Evolutionary conservation across 345 rosid species (phyloP).

Genomic region (Hypericum androsaemum): DNA sequence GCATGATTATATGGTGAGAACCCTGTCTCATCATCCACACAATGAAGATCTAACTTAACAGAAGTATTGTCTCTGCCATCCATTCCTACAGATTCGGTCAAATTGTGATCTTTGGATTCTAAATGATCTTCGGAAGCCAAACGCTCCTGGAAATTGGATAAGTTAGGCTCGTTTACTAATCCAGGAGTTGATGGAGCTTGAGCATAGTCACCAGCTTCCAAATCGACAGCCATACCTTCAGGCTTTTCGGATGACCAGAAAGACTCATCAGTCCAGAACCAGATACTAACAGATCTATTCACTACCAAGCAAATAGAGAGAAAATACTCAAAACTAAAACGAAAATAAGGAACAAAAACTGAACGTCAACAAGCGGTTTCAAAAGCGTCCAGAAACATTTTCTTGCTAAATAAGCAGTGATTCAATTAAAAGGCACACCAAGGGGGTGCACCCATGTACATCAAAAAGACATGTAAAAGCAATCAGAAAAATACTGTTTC

Average conservation of each 20-base stretch:
- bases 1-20: slow-evolving; percentile 22
- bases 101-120: slow-evolving; percentile 47
- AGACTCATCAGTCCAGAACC: slow-evolving; percentile 2
- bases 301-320: too few relatives aligned
- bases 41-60: slow-evolving; percentile 23
- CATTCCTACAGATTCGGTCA: slow-evolving; percentile 18
- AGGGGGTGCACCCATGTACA: too few relatives aligned
- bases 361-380: too few relatives aligned
- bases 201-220: slow-evolving; percentile 55
- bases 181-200: slow-evolving; percentile 95
- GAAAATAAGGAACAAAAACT: too few relatives aligned
- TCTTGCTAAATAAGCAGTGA: neutral
- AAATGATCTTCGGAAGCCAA: slow-evolving; percentile 55
- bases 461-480: neutral
- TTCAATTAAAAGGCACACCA: neutral
- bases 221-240: slow-evolving; percentile 31
- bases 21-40: slow-evolving; percentile 17
- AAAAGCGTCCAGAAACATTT: too few relatives aligned
- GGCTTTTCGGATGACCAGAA: slow-evolving; percentile 31
- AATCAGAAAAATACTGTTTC: slow-evolving; percentile 5
- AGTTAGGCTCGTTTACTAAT: slow-evolving; percentile 61
- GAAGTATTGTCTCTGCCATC: slow-evolving; percentile 27
- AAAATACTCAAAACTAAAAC: too few relatives aligned
- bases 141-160: slow-evolving; percentile 51
- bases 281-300: too few relatives aligned